Percentiles rank a stretch among this genome's conserved stretches.
Evolutionary conservation across 2,329 filamentous ascomycete genomes (phyloP).

Genomic region (Hymenoscyphus infarciens): DNA sequence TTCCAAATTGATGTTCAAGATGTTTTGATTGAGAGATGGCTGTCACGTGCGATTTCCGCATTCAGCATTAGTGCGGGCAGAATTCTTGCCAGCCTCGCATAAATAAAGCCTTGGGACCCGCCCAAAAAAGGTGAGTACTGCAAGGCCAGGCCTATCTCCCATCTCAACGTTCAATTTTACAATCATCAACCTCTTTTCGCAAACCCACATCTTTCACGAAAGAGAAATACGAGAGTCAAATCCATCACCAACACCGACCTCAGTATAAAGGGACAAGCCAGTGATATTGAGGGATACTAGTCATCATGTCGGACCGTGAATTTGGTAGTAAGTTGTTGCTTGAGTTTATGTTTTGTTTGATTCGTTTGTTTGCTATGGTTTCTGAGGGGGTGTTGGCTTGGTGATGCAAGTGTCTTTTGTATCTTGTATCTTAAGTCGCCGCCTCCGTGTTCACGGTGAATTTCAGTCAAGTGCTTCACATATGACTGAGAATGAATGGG

Average conservation of each 20-base stretch:
- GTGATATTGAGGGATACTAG: neutral
- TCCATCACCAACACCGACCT: neutral
- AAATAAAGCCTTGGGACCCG: constrained; percentile 14
- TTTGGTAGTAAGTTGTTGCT: constrained; percentile 51
- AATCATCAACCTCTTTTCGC: neutral
- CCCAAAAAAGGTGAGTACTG: constrained; percentile 11
- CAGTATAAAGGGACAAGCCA: neutral
- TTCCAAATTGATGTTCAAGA: no score
- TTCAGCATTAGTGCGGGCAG: neutral
- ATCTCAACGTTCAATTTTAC: neutral
- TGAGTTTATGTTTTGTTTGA: neutral
- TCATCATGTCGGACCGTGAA: constrained; percentile 61
- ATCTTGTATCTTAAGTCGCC: no score
- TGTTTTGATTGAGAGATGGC: no score
- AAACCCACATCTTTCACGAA: neutral
- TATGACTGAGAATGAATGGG: no score
- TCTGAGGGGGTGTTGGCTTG: no score
- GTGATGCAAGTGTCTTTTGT: no score
- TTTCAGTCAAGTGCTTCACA: neutral
- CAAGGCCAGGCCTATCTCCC: neutral
- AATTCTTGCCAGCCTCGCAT: constrained; percentile 5
- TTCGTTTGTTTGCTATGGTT: neutral
- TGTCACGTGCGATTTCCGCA: neutral
- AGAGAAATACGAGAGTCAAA: neutral
- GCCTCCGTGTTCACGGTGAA: neutral